Evolutionary conservation across 768 basidiomycete genomes (phyloP), one percentile per base, ranked within the genome.

Genomic region (Macrolepiota fuliginosa): DNA sequence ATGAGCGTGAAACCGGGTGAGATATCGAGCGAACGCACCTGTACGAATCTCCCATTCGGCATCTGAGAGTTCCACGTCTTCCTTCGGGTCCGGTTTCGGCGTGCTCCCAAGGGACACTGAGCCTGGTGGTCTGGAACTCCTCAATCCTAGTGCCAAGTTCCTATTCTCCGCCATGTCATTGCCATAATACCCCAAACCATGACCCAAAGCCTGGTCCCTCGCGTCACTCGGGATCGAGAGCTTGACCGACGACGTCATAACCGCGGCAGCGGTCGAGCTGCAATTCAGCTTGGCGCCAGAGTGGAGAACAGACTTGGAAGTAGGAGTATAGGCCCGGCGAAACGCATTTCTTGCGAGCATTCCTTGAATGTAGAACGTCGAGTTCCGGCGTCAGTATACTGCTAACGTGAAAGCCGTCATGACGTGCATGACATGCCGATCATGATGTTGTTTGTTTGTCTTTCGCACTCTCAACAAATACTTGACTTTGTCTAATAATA

Each of bases 21-120:
- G 32, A 40, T 19, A 35, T 24, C 2, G 45, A 56, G 53, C 19
- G 19, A 36, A 58, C 69, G 67, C 71, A 88, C 91, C 90, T 67
- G 89, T 90, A 25, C 89, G 85, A 54, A 91, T 79, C 68, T 90
- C 84, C 90, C 90, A 92, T 66, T 92, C 91, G 6, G 79, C 76
- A 70, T 92, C 91, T 0, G 88, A 82, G 7, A 91, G 67, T 63
- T 78, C 69, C 22, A 47, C 57, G 17, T 37, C 42, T 36, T 59
- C 52, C 15, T 50, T 24, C 5, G 52, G 53, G 10, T 64, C 51
- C 15, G 24, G n/a, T 36, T 51, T 45, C 15, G 50, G 29, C 53
- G 64, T 35, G 25, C 45, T 54, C 25, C 54, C 25, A 54, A 57
- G 46, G 40, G 42, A 58, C 17, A 49, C 32, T 5, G 37, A 56